Percentiles rank a stretch among this genome's conserved stretches.
phyloP scores from a whole-genome alignment of 2,329 filamentous ascomycete species.

The Fusarium chlamydosporum region DNA sequence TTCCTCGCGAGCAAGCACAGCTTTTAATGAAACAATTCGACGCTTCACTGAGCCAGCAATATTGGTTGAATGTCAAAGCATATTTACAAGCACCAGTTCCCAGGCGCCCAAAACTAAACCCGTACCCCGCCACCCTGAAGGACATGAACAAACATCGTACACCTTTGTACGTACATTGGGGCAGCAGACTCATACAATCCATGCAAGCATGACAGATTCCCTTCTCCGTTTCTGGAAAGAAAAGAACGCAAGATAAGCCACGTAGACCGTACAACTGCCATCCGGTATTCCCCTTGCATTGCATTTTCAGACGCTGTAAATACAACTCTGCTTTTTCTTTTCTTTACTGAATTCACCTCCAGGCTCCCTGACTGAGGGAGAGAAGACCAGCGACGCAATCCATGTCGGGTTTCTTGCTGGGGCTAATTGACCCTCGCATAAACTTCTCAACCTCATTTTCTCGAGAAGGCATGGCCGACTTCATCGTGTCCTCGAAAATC shows the following conservation, averaged over 20 bases:
- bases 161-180: constrained; percentile 31
- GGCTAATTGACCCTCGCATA: constrained; percentile 76
- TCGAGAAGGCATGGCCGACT: constrained; percentile 40
- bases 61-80: constrained; percentile 39
- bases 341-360: constrained; percentile 66
- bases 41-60: constrained; percentile 55
- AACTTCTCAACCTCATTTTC: constrained; percentile 78
- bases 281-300: constrained; percentile 33
- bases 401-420: constrained; percentile 83
- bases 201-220: constrained; percentile 35
- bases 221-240: constrained; percentile 28
- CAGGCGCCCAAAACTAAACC: constrained; percentile 35
- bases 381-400: constrained; percentile 92
- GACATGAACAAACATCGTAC: constrained; percentile 43
- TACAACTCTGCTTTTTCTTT: constrained; percentile 1
- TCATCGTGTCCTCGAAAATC: constrained; percentile 68
- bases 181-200: constrained; percentile 32
- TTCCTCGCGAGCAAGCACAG: constrained; percentile 77
- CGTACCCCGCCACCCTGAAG: constrained; percentile 25
- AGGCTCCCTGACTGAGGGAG: constrained; percentile 92
- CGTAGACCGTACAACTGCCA: constrained; percentile 27
- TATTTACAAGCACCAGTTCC: constrained; percentile 47
- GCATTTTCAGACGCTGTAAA: constrained; percentile 21
- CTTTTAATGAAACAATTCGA: constrained; percentile 81
- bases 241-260: constrained; percentile 33